Base-by-base conservation (phyloP, 805 yeast species). In the Myxozyma neglecta region DNA sequence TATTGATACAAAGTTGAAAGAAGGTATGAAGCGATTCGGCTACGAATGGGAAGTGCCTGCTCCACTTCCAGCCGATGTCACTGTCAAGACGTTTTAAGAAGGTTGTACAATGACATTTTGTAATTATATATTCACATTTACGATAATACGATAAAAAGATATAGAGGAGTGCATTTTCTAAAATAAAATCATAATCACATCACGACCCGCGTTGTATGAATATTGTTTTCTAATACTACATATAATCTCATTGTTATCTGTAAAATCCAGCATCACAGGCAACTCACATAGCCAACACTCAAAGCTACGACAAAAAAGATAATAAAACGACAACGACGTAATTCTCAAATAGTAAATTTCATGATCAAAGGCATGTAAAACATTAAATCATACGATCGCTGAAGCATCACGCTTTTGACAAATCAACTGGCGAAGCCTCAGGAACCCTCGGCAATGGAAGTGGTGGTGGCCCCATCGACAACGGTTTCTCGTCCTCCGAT, bases 1-100 rank as follows among this genome's bases (percentile, higher is more conserved):
- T 53, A 57, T 64, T 34, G 67, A 64, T 47, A 43, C 56, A 10
- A 64, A 64, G 58, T 56, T 64, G 20, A 59, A 57, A 50, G 67
- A 57, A 32, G 67, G 66, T 7, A 64, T 50, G 60, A 54, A 53
- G 60, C 63, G 53, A 42, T 64, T 61, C 16, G 63, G 60, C 13
- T 56, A 53, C 49, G 62, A 56, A 29, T 63, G 64, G 66, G 53
- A 50, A 1, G 29, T 63, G 20, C 66, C 66, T 5, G 63, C 59
- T 20, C 57, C 57, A n/a, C 34, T 59, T 18, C 42, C 51, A 13
- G 57, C 53, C 13, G 47, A 40, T 29, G 55, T 20, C n/a, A 14
- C 47, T 11, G 43, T 37, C 45, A 51, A 51, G 46, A 51, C 35
- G 14, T 51, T 14, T 24, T 51, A 40, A 50, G 40, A 14, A 9